phyloP scores from a whole-genome alignment of 1,284 basidiomycete genomes.

The Dichomitus squalens region DNA sequence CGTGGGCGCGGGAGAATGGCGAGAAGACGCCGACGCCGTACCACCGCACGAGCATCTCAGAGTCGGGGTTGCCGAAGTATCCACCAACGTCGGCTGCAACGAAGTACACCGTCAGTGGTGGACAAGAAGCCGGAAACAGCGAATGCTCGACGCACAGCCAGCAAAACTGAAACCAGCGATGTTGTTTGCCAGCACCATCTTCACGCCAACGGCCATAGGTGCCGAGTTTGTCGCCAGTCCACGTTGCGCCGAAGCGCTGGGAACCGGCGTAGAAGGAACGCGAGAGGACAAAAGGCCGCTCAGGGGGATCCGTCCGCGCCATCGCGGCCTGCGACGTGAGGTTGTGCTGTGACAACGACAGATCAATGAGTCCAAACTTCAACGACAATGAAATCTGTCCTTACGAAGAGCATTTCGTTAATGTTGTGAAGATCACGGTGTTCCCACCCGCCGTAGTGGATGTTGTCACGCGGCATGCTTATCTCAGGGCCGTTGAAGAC shows the following conservation, averaged over 20 bases:
- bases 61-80: constrained; percentile 96
- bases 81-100: constrained; percentile 90
- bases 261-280: constrained; percentile 96
- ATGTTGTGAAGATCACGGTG: constrained; percentile 96
- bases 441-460: constrained; percentile 96
- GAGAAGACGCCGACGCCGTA: constrained; percentile 95
- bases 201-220: constrained; percentile 93
- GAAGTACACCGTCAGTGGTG: not conserved
- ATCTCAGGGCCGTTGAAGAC: constrained; percentile 99
- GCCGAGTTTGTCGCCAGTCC: constrained; percentile 98
- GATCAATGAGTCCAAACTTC: not conserved
- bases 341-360: constrained; percentile 61
- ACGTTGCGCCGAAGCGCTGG: constrained; percentile 95
- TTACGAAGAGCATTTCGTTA: constrained; percentile 84
- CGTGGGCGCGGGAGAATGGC: constrained; percentile 98
- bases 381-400: constrained; percentile 28
- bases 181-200: constrained; percentile 91
- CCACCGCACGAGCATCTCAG: constrained; percentile 96
- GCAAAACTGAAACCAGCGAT: constrained; percentile 93
- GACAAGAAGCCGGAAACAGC: not conserved
- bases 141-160: constrained; percentile 66
- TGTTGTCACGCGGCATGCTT: constrained; percentile 92
- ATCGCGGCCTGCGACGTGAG: constrained; percentile 84
- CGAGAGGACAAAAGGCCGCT: constrained; percentile 95
- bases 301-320: constrained; percentile 72